phyloP scores from a whole-genome alignment of 805 yeast species.

The Yarrowia sp. region DNA sequence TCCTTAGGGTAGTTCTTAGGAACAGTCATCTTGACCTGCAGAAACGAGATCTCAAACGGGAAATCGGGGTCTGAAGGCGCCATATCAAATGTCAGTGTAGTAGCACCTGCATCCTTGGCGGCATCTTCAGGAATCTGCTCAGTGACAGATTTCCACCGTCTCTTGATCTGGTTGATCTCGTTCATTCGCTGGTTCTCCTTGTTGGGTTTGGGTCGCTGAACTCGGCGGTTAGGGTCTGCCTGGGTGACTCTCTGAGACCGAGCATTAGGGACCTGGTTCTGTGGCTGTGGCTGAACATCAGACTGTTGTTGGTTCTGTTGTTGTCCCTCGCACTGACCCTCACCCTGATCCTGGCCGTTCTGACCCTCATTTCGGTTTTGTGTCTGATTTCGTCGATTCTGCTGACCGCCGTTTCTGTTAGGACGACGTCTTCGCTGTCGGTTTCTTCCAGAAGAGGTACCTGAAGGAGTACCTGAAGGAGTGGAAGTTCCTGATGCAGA shows the following conservation, averaged over 20 bases:
- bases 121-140: conserved; percentile 31
- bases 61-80: conserved; percentile 75
- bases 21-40: conserved; percentile 61
- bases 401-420: conserved; percentile 24
- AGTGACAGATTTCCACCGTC: conserved; percentile 36
- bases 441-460: conserved; percentile 4
- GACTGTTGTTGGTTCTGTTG: background rate
- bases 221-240: conserved; percentile 14
- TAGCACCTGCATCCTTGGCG: conserved; percentile 15
- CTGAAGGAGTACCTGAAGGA: background rate
- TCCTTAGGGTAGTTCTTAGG: conserved; percentile 62
- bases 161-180: conserved; percentile 41
- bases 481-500: background rate
- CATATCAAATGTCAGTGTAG: conserved; percentile 40
- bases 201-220: conserved; percentile 20
- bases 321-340: background rate
- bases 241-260: conserved; percentile 16
- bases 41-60: conserved; percentile 65
- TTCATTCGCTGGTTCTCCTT: conserved; percentile 30
- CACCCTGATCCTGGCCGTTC: background rate
- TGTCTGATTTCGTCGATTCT: background rate
- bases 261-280: background rate
- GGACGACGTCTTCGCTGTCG: conserved; percentile 21
- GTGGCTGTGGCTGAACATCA: background rate
- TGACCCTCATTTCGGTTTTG: background rate